Conservation (phyloP, 352 stramenopile species). For the Phytophthora tentaculata region DNA sequence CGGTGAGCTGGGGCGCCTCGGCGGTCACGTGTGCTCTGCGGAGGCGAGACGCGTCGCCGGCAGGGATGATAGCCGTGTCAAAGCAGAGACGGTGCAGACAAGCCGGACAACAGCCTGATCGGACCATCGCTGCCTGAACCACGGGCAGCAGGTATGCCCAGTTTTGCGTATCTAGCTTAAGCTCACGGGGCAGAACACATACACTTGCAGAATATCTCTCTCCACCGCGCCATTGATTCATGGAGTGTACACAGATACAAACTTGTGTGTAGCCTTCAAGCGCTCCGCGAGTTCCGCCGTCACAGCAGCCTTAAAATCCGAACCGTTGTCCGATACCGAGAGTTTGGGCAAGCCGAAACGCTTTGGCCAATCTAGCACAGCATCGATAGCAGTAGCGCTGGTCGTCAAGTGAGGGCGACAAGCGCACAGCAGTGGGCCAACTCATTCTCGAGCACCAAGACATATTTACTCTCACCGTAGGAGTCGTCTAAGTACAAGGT, state of each 20-base stretch:
- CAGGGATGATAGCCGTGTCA: no score
- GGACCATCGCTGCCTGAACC: no score
- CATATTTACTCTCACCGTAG: conserved; percentile 11
- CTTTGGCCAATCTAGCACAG: conserved; percentile 12
- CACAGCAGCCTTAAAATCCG: conserved; percentile 14
- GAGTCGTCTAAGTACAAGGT: no score
- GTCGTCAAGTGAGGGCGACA: neutral
- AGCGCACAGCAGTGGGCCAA: conserved; percentile 11
- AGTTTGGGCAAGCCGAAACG: neutral
- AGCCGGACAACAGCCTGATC: no score
- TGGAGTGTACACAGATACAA: conserved; percentile 6
- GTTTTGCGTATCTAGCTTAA: conserved; percentile 11
- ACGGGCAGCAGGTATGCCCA: conserved; percentile 17
- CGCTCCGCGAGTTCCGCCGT: conserved; percentile 4
- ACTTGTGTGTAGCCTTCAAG: neutral
- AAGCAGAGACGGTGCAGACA: no score
- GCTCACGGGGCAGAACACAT: conserved; percentile 8
- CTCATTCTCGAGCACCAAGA: conserved; percentile 11
- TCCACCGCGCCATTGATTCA: conserved; percentile 10
- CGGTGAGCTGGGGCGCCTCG: no score
- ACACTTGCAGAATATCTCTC: conserved; percentile 15
- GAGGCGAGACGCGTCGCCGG: no score
- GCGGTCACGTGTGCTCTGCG: no score
- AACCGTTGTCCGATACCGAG: conserved; percentile 7
- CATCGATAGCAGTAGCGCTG: neutral